A percentile compares a stretch with the other conserved stretches of the same genome.
Conservation (phyloP, 2,329 filamentous ascomycete species). For the Thermochaetoides dissita region DNA sequence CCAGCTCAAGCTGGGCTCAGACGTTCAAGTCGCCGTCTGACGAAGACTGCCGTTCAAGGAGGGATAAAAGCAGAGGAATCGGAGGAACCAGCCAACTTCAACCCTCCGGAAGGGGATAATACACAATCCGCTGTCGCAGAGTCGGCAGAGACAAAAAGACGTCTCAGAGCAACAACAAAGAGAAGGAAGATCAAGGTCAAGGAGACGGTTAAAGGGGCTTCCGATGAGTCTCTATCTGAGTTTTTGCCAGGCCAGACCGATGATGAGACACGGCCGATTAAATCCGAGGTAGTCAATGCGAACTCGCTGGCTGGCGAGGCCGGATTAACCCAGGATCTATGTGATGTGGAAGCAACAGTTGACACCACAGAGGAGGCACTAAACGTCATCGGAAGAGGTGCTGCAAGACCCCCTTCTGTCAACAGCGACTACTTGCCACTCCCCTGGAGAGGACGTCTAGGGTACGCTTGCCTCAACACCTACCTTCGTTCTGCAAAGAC, state of each 20-base stretch:
- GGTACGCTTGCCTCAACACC: constrained; percentile 88
- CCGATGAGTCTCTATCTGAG: no score
- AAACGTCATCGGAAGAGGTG: constrained; percentile 22
- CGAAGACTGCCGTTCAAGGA: constrained; percentile 4
- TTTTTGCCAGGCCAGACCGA: no score
- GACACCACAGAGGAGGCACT: constrained; percentile 4
- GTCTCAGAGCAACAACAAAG: constrained; percentile 29
- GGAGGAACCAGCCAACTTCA: not conserved
- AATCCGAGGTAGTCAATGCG: no score
- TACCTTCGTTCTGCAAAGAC: constrained; percentile 72
- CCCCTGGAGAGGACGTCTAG: constrained; percentile 79
- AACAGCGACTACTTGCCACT: constrained; percentile 73
- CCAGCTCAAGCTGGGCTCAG: constrained; percentile 11
- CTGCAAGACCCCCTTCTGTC: constrained; percentile 55
- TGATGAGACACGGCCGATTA: no score
- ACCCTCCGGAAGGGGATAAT: constrained; percentile 9
- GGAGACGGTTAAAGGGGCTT: constrained; percentile 8
- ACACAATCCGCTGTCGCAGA: constrained; percentile 29
- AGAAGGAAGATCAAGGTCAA: constrained; percentile 33
- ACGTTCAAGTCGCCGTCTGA: constrained; percentile 11
- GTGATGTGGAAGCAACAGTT: not conserved
- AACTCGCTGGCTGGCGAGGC: constrained; percentile 1
- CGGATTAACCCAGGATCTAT: not conserved
- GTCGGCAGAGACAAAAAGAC: constrained; percentile 35
- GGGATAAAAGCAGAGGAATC: constrained; percentile 7